phyloP scores from a whole-genome alignment of 2,329 filamentous ascomycete genomes.

The Aaosphaeria arxii region DNA sequence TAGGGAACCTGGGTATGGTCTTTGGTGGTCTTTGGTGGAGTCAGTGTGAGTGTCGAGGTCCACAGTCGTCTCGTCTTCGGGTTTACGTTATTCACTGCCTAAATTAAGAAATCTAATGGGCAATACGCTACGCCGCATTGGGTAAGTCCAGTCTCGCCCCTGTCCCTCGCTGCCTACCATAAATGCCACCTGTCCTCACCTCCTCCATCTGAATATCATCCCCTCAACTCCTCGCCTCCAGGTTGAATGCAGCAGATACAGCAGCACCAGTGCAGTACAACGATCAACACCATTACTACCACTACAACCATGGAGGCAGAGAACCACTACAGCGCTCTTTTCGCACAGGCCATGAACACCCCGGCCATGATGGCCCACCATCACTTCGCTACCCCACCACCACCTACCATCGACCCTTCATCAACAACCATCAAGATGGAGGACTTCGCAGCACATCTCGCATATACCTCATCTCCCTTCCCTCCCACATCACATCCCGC shows the following conservation, averaged over 20 bases:
- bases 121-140: constrained; percentile 7
- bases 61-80: background rate
- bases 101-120: constrained; percentile 15
- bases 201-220: constrained; percentile 22
- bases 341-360: constrained; percentile 10
- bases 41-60: no score
- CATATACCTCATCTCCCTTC: constrained; percentile 16
- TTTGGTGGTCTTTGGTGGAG: no score
- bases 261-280: constrained; percentile 16
- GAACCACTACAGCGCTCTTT: constrained; percentile 19
- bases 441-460: constrained; percentile 32
- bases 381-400: constrained; percentile 12
- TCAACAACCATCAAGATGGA: constrained; percentile 42
- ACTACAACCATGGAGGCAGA: constrained; percentile 23
- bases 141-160: constrained; percentile 12
- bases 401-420: constrained; percentile 16
- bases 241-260: constrained; percentile 22
- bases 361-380: constrained; percentile 13
- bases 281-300: constrained; percentile 13
- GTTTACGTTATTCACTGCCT: constrained; percentile 15
- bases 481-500: constrained; percentile 12
- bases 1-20: no score
- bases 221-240: constrained; percentile 18
- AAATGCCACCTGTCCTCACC: constrained; percentile 35
- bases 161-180: constrained; percentile 25